Conservation (phyloP, 805 yeast genomes). For the Starmera pachycereana region DNA sequence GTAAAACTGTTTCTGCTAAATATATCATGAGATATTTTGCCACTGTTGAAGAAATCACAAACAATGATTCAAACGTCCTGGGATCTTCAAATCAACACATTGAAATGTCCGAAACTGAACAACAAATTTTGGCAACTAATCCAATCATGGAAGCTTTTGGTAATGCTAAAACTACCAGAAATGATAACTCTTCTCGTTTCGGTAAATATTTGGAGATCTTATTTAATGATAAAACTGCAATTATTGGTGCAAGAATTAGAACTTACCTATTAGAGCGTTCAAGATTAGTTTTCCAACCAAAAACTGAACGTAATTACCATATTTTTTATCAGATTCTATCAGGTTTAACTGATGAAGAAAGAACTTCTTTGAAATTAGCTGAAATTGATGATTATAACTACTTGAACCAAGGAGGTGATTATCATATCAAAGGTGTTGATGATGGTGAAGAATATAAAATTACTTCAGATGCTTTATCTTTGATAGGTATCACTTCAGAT, state of each 20-base stretch:
- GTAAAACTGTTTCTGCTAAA: constrained; percentile 95
- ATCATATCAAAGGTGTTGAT: constrained; percentile 64
- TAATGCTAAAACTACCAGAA: constrained; percentile 95
- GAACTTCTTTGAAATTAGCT: constrained; percentile 48
- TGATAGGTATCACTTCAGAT: constrained; percentile 61
- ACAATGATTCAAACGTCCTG: constrained; percentile 20
- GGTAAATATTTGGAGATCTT: constrained; percentile 92
- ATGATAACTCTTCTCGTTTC: constrained; percentile 94
- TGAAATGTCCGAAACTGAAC: constrained; percentile 86
- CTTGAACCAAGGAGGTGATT: constrained; percentile 81
- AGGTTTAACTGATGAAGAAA: constrained; percentile 51
- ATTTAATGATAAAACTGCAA: constrained; percentile 63
- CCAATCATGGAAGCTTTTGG: constrained; percentile 98
- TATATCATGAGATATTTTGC: constrained; percentile 97
- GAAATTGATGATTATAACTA: constrained; percentile 64
- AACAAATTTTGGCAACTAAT: constrained; percentile 90
- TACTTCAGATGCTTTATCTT: constrained; percentile 64
- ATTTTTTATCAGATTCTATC: constrained; percentile 83
- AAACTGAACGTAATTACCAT: constrained; percentile 87
- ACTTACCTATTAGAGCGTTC: constrained; percentile 91
- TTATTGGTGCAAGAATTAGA: constrained; percentile 90
- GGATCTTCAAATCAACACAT: constrained; percentile 29
- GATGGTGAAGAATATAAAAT: constrained; percentile 69
- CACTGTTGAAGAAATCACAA: constrained; percentile 57
- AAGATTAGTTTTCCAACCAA: constrained; percentile 87